Base-by-base conservation (phyloP, 345 rosid species). In the Salix suchowensis region DNA sequence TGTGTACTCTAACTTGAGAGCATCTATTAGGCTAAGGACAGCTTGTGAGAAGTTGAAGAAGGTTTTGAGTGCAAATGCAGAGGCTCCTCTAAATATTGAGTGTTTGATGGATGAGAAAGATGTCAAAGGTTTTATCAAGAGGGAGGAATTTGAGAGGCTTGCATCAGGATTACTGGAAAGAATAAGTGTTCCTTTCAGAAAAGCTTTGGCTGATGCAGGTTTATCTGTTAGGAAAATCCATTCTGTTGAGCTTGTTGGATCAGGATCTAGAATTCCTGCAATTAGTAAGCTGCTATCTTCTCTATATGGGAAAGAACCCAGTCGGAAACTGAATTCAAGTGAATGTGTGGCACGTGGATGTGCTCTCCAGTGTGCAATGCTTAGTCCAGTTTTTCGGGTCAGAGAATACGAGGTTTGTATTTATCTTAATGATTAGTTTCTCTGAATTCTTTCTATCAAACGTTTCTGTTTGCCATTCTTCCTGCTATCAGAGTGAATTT, bases 51-150 rank as follows among this genome's bases (percentile, higher is more conserved):
- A 87, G 78, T 73, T 86, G 83, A 87, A 86, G 84, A 89, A 87
- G 83, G 81, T 87, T 78, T 80, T 89, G 81, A 87, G 90, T 77
- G 92, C 92, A 60, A 87, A 89, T 80, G 88, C 89, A 9, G 90
- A 86, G 85, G 89, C 88, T 5, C 88, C 89, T 4, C 76, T 86
- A 42, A 86, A 87, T 75, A 86, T 89, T 65, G 92, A 89, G 81
- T 89, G 92, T 79, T 83, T 89, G 80, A 87, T 89, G 88, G 92
- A 89, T 72, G 92, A 89, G 83, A 89, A 85, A 81, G 92, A 89
- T 74, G 92, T 89, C 48, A 87, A 75, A 81, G 87, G 90, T 44
- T 84, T 76, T 70, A 87, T 89, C 67, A 89, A 85, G 75, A 89
- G 92, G 76, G 92, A 89, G 28, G 90, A 89, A 37, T 89, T 89